Evolutionary conservation across 495 filamentous ascomycete genomes (phyloP).

Genomic region (Haplographium delicatum): DNA sequence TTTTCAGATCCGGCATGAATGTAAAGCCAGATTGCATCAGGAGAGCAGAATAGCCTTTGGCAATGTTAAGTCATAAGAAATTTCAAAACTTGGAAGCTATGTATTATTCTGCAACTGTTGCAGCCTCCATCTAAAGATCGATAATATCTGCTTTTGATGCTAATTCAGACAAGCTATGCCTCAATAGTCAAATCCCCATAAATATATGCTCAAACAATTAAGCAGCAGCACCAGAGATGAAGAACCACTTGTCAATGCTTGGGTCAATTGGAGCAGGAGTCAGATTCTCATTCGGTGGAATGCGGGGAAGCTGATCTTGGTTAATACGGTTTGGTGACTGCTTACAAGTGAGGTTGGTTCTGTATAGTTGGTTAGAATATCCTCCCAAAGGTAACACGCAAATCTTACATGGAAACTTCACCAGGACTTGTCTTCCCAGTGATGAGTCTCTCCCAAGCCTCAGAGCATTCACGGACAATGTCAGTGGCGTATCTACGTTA

Average conservation of each 20-base stretch:
- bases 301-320: constrained; percentile 57
- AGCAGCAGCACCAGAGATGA: constrained; percentile 95
- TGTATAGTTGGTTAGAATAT: constrained; percentile 37
- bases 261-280: constrained; percentile 85
- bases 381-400: background rate
- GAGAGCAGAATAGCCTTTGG: no score
- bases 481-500: constrained; percentile 77
- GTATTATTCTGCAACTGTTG: background rate
- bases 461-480: constrained; percentile 88
- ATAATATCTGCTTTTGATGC: constrained; percentile 14
- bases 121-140: constrained; percentile 4
- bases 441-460: constrained; percentile 96
- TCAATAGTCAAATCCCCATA: background rate
- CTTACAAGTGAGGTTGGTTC: constrained; percentile 70
- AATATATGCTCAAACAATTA: constrained; percentile 37
- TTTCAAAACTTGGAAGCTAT: background rate
- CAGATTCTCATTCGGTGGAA: constrained; percentile 72
- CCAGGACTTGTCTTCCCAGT: constrained; percentile 74
- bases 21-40: no score
- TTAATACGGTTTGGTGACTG: constrained; percentile 65
- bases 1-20: no score
- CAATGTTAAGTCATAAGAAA: no score
- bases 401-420: constrained; percentile 76
- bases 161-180: constrained; percentile 8
- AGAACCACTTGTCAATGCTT: constrained; percentile 99